These are phyloP conservation scores for Gyrodon lividus DNA, from an alignment of 768 basidiomycete species.

Conservation along the genomic window DNA sequence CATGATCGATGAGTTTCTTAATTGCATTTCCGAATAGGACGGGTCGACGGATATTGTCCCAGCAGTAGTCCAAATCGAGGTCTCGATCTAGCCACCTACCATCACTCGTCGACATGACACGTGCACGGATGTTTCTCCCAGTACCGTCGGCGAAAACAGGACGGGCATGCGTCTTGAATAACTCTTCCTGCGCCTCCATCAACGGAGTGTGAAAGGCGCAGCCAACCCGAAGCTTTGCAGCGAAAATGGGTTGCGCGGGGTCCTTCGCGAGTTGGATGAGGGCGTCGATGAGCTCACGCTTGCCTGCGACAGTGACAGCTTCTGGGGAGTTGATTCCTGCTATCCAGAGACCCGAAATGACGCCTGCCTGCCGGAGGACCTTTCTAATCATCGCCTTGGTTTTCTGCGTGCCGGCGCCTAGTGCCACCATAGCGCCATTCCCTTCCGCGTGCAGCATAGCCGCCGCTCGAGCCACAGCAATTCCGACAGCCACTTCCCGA, in stretches of 20 bases:
- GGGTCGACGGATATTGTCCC: slow-evolving; percentile 25
- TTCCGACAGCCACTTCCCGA: slow-evolving; percentile 20
- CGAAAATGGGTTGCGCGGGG: slow-evolving; percentile 14
- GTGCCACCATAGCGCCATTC: slow-evolving; percentile 26
- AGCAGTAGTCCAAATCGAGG: slow-evolving; percentile 22
- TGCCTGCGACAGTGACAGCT: slow-evolving; percentile 25
- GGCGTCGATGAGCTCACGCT: slow-evolving; percentile 17
- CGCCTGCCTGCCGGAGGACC: slow-evolving; percentile 12
- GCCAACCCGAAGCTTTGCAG: slow-evolving; percentile 18
- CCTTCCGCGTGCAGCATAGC: slow-evolving; percentile 23
- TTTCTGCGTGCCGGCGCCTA: slow-evolving; percentile 19
- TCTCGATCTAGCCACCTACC: slow-evolving; percentile 15
- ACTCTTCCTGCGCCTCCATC: slow-evolving; percentile 22
- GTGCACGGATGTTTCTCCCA: slow-evolving; percentile 4
- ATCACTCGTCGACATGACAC: slow-evolving; percentile 24
- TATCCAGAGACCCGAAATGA: slow-evolving; percentile 17
- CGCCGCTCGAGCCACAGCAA: slow-evolving; percentile 24
- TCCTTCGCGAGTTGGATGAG: slow-evolving; percentile 16
- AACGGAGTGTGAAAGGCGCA: slow-evolving; percentile 26
- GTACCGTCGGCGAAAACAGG: background rate
- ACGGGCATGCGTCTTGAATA: slow-evolving; percentile 10
- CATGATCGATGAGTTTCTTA: slow-evolving; percentile 15
- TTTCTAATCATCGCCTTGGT: slow-evolving; percentile 22
- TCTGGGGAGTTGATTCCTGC: slow-evolving; percentile 26
- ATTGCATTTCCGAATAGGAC: slow-evolving; percentile 24